Evolutionary conservation across 768 basidiomycete genomes (phyloP).

Genomic region (Panaeolus papilionaceus): DNA sequence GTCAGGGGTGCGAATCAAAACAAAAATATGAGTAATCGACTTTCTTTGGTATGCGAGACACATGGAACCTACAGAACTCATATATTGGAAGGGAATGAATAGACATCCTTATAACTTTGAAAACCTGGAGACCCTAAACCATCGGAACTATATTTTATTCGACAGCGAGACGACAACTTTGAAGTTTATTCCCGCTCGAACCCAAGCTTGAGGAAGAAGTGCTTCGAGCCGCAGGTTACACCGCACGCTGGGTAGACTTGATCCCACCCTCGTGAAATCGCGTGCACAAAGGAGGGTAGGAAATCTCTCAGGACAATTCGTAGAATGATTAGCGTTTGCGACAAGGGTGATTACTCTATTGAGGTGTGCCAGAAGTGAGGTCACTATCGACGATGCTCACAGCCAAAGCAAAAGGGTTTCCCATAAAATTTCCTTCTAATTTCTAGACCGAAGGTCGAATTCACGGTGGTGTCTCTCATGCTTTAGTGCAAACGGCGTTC

Average conservation of each 20-base stretch:
- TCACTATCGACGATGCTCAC: slow-evolving; percentile 3
- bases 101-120: background rate
- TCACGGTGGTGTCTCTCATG: slow-evolving; percentile 6
- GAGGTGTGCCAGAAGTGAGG: background rate
- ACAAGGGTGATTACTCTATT: background rate
- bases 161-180: slow-evolving; percentile 10
- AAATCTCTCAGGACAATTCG: slow-evolving; percentile 13
- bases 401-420: slow-evolving; percentile 1
- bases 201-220: slow-evolving; percentile 12
- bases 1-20: slow-evolving; percentile 14
- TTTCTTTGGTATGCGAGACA: background rate
- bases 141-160: slow-evolving; percentile 15
- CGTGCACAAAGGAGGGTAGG: background rate
- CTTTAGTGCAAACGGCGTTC: slow-evolving; percentile 9
- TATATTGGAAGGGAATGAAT: background rate
- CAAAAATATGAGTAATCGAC: slow-evolving; percentile 2
- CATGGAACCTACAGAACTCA: slow-evolving; percentile 7
- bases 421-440: slow-evolving; percentile 9
- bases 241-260: slow-evolving; percentile 1
- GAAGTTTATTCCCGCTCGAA: slow-evolving; percentile 13
- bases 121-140: slow-evolving; percentile 13
- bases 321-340: slow-evolving; percentile 3
- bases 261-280: slow-evolving; percentile 6
- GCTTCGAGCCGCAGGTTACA: slow-evolving; percentile 14
- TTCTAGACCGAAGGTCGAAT: slow-evolving; percentile 10